Conservation (phyloP, 306 rosid species). For the Quercus mongolica region DNA sequence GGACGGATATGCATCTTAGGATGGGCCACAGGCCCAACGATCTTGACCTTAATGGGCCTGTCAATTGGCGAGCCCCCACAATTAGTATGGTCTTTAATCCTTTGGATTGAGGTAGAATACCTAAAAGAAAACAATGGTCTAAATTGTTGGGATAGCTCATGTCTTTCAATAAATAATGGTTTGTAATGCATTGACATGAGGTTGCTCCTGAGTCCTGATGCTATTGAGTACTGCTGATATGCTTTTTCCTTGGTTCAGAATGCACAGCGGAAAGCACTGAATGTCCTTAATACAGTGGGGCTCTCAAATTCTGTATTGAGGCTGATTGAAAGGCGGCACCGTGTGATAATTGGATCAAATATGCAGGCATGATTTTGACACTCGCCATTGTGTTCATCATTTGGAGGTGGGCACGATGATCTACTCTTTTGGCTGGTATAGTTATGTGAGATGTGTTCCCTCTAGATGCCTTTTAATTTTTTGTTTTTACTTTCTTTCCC, state of each 20-base stretch:
- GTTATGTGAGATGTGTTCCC: background rate
- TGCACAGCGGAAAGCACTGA: conserved; percentile 83
- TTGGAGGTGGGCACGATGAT: conserved; percentile 50
- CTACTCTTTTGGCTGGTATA: background rate
- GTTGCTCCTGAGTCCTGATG: background rate
- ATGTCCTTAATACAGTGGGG: conserved; percentile 75
- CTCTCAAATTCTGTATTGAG: conserved; percentile 80
- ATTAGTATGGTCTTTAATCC: background rate
- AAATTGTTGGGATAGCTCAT: background rate
- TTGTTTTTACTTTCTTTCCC: background rate
- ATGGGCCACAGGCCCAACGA: too few species aligned
- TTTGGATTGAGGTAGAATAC: background rate
- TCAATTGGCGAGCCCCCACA: too few species aligned
- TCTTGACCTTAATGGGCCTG: too few species aligned
- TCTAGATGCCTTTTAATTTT: background rate
- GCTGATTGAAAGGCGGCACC: conserved; percentile 79
- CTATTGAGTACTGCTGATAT: background rate
- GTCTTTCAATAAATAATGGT: background rate
- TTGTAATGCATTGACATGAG: background rate
- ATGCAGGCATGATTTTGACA: conserved; percentile 81
- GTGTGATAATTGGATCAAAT: conserved; percentile 74
- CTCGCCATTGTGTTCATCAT: conserved; percentile 49
- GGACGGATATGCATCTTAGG: too few species aligned
- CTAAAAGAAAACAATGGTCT: background rate
- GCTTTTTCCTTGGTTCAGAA: conserved; percentile 41